These are phyloP conservation scores for Eimeria maxima DNA, from an alignment of 169 alveolate species.

Conservation along the genomic window DNA sequence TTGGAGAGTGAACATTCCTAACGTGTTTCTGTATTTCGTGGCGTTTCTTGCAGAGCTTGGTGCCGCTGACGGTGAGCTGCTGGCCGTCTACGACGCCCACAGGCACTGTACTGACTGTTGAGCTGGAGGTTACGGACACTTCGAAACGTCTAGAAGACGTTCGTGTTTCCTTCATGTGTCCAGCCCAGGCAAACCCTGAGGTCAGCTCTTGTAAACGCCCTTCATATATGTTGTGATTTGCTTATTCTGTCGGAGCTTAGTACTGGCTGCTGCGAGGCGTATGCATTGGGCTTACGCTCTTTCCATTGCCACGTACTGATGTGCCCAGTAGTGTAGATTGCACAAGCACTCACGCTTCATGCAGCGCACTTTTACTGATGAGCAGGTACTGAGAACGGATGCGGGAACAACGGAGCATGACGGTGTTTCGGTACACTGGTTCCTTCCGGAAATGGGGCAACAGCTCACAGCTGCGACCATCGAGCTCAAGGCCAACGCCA, in stretches of 20 bases:
- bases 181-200: constrained; percentile 69
- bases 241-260: not conserved
- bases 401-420: constrained; percentile 79
- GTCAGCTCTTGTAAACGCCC: not conserved
- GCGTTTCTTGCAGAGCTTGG: constrained; percentile 49
- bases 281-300: not conserved
- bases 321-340: not conserved
- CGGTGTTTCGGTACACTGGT: constrained; percentile 70
- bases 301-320: not conserved
- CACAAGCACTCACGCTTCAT: not conserved
- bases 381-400: constrained; percentile 70
- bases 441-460: constrained; percentile 76
- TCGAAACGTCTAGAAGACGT: constrained; percentile 60
- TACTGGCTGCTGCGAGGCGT: not conserved
- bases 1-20: not conserved
- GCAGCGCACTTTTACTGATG: not conserved
- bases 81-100: constrained; percentile 79
- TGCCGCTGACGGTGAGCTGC: constrained; percentile 82
- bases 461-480: constrained; percentile 69
- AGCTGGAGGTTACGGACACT: constrained; percentile 74
- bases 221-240: not conserved
- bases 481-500: constrained; percentile 71
- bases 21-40: not conserved
- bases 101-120: constrained; percentile 75
- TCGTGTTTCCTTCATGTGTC: constrained; percentile 74